Evolutionary conservation across 192 early-diverging fungal species (phyloP), one percentile per base, ranked within the genome.

Genomic region (Coemansia sp.): DNA sequence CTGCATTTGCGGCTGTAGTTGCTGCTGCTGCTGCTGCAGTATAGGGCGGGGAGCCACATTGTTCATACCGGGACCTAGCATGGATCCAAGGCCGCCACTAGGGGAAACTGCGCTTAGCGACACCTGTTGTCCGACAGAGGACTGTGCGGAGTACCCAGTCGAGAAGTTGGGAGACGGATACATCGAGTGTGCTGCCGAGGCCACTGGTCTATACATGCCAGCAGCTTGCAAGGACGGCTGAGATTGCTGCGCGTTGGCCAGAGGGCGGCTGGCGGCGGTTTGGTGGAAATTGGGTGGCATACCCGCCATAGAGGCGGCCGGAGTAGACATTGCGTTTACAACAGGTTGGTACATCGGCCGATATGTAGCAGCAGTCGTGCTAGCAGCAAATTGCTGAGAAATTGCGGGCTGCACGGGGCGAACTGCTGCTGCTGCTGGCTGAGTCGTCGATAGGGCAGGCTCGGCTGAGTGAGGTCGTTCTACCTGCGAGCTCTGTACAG

Each of bases 401-500:
- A 10, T 28, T 16, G 60, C 13, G 17, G 60, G 35, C 47, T 55
- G 68, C 47, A 28, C 8, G 2, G 35, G 67, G 10, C 42, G 39
- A 49, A 32, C 43, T 4, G n/a, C 23, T 19, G 67, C 4, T 11
- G 23, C 4, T 11, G 23, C 19, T 60, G 57, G 52, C 14, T 74
- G 72, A 19, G 49, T 26, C 7, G 28, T 61, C 16, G 70, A 61
- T 35, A 63, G 19, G 2, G 28, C 63, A 9, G 76, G 52, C n/a
- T 62, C 67, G 17, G 67, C 76, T 23, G 71, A 78, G 23, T 70
- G 71, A 42, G 76, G 76, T 16, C 72, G 70, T 42, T 69, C 71
- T 6, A 61, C 73, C 11, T 64, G 66, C 44, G 28, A 21, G 35
- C 43, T 37, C 33, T 53, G 53, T 4, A 49, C 59, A 38, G 33